Evolutionary conservation across 371 early-diverging fungal genomes (phyloP), one percentile per base, ranked within the genome.

Genomic region (Syncephalastrum contaminatum): DNA sequence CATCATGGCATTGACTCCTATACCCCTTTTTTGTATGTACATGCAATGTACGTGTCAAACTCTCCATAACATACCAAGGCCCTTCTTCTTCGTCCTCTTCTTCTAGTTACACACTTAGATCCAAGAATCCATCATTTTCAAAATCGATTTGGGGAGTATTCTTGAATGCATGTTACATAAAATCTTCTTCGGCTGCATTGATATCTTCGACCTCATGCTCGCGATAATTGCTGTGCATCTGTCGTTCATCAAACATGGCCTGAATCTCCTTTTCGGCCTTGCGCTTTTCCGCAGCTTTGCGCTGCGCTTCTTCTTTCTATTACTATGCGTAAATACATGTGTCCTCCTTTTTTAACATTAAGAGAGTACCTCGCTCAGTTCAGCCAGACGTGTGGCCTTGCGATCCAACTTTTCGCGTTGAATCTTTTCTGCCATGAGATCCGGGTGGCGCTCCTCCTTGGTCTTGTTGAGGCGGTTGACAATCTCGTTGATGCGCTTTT

Each of bases 381-480:
- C 91, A 15, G 56, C 59, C 50, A 69, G 59, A 57, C 83, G 63
- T 16, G 72, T 67, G 40, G 62, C 66, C 30, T 63, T 70, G 49
- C 88, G 71, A 44, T 73, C 66, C 49, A 84, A 70, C 51, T 87
- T 81, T 49, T 89, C 84, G 49, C 84, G 65, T 22, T 83, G 82
- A 18, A 86, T 57, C 73, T 87, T 91, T 50, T 91, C 89, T 30
- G 77, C 80, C 20, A 81, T 70, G 51, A 94, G 70, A 60, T 97
- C 96, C 18, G 90, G 90, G 20, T 81, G 67, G 22, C 72, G 63
- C 43, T 93, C 95, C 0, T 71, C 69, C 55, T 89, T 91, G 2
- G 98, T 95, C 75, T 95, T 97, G 78, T 96, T 96, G 43, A 98
- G 72, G 41, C 98, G 78, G 64, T 96, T 96, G 48, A 97, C 83